A percentile compares a stretch with the other conserved stretches of the same genome.
Conservation (phyloP, 345 rosid genomes). For the Linum lewisii region DNA sequence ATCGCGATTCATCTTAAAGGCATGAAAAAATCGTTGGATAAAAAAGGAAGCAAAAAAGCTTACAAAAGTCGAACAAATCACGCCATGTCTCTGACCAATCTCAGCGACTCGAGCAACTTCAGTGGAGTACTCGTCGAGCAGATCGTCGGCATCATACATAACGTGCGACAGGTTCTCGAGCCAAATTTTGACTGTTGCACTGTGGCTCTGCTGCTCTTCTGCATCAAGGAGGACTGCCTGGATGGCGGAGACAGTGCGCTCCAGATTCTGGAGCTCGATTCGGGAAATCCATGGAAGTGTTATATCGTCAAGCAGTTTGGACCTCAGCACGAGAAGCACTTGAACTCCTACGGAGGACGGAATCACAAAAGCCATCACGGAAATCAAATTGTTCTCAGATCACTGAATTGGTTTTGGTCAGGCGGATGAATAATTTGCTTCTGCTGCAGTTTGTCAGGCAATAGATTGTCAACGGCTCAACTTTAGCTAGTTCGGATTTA, state of each 20-base stretch:
- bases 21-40: background rate
- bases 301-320: no score
- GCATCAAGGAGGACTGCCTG: slow-evolving; percentile 11
- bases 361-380: no score
- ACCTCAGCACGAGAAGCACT: no score
- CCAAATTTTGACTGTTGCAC: background rate
- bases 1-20: background rate
- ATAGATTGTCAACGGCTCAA: no score
- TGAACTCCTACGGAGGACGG: no score
- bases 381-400: no score
- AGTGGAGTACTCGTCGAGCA: background rate
- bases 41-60: background rate
- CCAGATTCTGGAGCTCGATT: background rate
- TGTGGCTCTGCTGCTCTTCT: slow-evolving; percentile 8
- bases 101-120: background rate
- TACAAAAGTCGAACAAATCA: background rate
- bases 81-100: background rate
- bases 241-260: background rate
- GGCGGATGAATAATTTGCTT: no score
- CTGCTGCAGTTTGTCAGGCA: no score
- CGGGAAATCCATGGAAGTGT: no score
- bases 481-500: no score
- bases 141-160: slow-evolving; percentile 8
- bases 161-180: background rate
- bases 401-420: no score